Percentiles rank a stretch among this genome's conserved stretches.
phyloP scores from a whole-genome alignment of 306 rosid genomes.

The Vigna hirtella region DNA sequence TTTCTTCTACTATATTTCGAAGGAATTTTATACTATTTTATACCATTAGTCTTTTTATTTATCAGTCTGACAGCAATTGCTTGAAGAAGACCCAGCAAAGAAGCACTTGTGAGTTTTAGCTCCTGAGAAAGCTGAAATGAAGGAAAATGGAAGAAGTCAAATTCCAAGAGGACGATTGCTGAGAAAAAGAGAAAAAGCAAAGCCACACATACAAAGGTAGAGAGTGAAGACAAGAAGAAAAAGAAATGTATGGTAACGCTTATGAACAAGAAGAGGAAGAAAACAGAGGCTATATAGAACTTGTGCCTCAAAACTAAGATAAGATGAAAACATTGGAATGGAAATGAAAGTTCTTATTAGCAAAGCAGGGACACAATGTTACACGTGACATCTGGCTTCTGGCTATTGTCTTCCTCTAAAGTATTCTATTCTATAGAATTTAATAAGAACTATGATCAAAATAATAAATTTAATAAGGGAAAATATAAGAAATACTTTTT shows the following conservation, averaged over 20 bases:
- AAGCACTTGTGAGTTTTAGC: not conserved
- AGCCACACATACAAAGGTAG: not conserved
- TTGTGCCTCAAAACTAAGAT: constrained; percentile 5
- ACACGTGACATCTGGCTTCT: not conserved
- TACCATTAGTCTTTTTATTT: not conserved
- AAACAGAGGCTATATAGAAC: not conserved
- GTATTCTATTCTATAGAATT: no score
- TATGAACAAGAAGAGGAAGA: not conserved
- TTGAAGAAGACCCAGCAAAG: constrained; percentile 30
- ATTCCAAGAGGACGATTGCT: not conserved
- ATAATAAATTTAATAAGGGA: no score
- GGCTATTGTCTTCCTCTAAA: no score
- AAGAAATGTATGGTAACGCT: constrained; percentile 4
- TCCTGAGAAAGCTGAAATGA: constrained; percentile 19
- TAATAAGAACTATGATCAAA: no score
- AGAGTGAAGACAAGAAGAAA: not conserved
- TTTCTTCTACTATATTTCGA: not conserved
- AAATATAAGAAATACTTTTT: no score
- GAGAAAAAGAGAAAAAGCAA: not conserved
- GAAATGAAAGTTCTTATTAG: not conserved
- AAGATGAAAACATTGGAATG: not conserved
- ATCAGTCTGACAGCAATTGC: not conserved
- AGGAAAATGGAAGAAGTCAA: not conserved
- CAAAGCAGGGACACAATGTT: not conserved
- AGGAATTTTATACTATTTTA: not conserved